Evolutionary conservation across 345 rosid species (phyloP).

Genomic region (Eucalyptus tenuipes): DNA sequence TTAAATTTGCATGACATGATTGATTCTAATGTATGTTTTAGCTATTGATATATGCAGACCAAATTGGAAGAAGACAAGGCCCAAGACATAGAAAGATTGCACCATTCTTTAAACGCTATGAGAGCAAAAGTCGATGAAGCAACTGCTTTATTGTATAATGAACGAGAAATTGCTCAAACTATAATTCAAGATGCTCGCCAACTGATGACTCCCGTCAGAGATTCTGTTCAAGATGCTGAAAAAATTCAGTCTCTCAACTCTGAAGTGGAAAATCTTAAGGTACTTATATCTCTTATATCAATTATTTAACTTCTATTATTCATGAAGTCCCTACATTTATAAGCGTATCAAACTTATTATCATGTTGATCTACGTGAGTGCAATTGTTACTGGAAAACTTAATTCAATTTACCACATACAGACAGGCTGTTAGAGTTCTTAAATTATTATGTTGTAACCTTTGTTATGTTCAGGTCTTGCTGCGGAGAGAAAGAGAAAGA

Average conservation of each 20-base stretch:
- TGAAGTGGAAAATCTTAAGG: slow-evolving; percentile 58
- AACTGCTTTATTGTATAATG: background rate
- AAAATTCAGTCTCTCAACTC: slow-evolving; percentile 29
- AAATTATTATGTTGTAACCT: background rate
- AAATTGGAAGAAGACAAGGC: background rate
- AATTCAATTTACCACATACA: background rate
- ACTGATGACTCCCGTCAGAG: background rate
- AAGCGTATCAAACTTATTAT: background rate
- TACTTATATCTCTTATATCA: slow-evolving; percentile 4
- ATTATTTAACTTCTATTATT: background rate
- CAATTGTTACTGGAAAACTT: background rate
- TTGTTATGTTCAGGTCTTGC: slow-evolving; percentile 20
- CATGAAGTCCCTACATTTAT: background rate
- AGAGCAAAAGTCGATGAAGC: slow-evolving; percentile 5
- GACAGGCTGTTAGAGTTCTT: background rate
- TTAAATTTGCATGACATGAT: background rate
- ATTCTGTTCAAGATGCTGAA: slow-evolving; percentile 20
- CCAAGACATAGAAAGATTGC: slow-evolving; percentile 2
- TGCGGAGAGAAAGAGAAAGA: slow-evolving; percentile 57
- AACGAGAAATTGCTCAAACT: slow-evolving; percentile 4
- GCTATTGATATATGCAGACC: background rate
- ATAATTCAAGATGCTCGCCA: slow-evolving; percentile 13
- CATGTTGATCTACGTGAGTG: background rate
- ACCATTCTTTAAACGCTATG: background rate
- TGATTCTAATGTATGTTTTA: background rate